phyloP scores from a whole-genome alignment of 1,139 yeast genomes.

The Lizanozyma gosingica region DNA sequence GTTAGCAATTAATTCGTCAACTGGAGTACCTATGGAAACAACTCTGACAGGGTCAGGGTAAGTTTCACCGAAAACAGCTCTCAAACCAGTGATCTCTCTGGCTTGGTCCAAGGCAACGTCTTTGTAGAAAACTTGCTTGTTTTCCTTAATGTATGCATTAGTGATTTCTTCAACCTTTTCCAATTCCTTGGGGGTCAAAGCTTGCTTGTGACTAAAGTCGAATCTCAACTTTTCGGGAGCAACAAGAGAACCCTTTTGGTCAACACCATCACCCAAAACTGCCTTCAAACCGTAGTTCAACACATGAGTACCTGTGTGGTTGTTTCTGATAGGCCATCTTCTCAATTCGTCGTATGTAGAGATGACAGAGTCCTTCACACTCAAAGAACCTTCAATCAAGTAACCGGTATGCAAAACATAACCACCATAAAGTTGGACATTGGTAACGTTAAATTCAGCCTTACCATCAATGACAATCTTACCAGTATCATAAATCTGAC shows the following conservation, averaged over 20 bases:
- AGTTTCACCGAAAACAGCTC: constrained; percentile 98
- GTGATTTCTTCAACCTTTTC: constrained; percentile 67
- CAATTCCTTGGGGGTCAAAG: constrained; percentile 61
- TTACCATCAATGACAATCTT: constrained; percentile 80
- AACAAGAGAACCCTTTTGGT: constrained; percentile 95
- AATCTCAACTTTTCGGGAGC: constrained; percentile 93
- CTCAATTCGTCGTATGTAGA: constrained; percentile 89
- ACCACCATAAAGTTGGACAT: constrained; percentile 90
- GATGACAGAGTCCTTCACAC: constrained; percentile 60
- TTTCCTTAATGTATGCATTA: constrained; percentile 61
- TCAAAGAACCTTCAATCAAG: constrained; percentile 64
- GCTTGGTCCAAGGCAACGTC: constrained; percentile 75
- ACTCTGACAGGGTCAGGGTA: constrained; percentile 99
- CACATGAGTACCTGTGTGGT: constrained; percentile 97
- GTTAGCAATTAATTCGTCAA: constrained; percentile 64
- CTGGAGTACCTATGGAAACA: constrained; percentile 88
- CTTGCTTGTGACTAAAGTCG: constrained; percentile 90
- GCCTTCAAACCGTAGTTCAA: constrained; percentile 82
- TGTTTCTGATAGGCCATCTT: constrained; percentile 94
- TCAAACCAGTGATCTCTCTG: constrained; percentile 66
- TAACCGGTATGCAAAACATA: constrained; percentile 92
- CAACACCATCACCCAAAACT: constrained; percentile 79
- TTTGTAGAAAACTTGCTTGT: constrained; percentile 67
- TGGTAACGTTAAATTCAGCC: constrained; percentile 80
- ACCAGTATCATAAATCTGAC: constrained; percentile 96